A percentile compares a stretch with the other conserved stretches of the same genome.
phyloP scores from a whole-genome alignment of 179 eudicot species.

The Carnegiea gigantea region DNA sequence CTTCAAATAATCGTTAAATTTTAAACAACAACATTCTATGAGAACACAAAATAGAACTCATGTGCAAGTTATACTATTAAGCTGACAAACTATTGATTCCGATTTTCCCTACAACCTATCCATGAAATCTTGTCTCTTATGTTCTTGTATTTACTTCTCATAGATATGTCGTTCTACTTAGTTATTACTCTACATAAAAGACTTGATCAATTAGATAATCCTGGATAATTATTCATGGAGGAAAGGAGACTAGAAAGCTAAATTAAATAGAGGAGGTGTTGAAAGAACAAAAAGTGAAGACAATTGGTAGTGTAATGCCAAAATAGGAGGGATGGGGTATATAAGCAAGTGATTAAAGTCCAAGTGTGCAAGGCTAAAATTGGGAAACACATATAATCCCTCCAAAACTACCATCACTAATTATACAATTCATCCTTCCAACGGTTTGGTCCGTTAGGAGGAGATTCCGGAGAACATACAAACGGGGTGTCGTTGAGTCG shows the following conservation, averaged over 20 bases:
- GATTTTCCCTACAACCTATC: too few species aligned
- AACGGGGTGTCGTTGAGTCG: neutral
- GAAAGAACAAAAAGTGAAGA: neutral
- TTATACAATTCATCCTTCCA: neutral
- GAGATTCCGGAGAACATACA: neutral
- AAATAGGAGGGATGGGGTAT: neutral
- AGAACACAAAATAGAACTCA: too few species aligned
- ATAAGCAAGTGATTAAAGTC: neutral
- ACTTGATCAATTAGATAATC: neutral
- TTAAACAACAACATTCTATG: too few species aligned
- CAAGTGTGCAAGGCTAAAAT: neutral
- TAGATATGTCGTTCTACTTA: too few species aligned
- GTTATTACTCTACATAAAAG: too few species aligned
- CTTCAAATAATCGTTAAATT: too few species aligned
- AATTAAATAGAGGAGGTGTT: neutral
- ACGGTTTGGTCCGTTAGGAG: conserved; percentile 4
- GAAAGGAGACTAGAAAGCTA: neutral
- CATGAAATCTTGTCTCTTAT: neutral
- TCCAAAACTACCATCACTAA: neutral
- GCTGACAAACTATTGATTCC: too few species aligned
- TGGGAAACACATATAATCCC: neutral
- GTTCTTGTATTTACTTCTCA: neutral
- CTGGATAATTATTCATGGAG: neutral
- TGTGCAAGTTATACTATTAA: too few species aligned
- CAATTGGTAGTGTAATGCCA: neutral